Conservation (phyloP, 805 yeast genomes). For the Candida andamanensis region DNA sequence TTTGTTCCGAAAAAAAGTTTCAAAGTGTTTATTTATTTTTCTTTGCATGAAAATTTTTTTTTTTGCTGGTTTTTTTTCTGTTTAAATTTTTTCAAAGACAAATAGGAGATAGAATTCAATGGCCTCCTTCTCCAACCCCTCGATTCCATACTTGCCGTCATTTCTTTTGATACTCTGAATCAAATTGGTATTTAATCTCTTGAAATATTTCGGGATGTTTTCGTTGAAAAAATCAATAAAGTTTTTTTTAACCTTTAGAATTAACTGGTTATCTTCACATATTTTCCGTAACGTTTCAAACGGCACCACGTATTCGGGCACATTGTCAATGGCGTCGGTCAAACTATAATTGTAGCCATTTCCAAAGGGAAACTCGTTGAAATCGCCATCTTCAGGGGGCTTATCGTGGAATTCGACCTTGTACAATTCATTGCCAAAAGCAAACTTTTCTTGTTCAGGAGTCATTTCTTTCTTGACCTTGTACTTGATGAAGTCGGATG, state of each 20-base stretch:
- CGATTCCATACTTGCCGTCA: conserved; percentile 82
- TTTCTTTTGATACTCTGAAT: conserved; percentile 64
- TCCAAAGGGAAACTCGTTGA: conserved; percentile 67
- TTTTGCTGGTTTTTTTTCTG: neutral
- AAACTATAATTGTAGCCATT: conserved; percentile 76
- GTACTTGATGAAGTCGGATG: conserved; percentile 74
- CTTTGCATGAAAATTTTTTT: too few species aligned
- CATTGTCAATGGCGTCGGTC: conserved; percentile 92
- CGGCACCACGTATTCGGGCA: conserved; percentile 95
- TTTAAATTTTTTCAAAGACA: conserved; percentile 56
- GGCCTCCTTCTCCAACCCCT: conserved; percentile 85
- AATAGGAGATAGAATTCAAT: conserved; percentile 84
- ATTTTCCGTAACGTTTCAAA: conserved; percentile 79
- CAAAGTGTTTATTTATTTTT: too few species aligned
- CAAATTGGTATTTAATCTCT: conserved; percentile 53
- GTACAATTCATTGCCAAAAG: conserved; percentile 83
- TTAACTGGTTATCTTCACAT: conserved; percentile 79
- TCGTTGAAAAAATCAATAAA: conserved; percentile 79
- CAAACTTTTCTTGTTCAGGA: conserved; percentile 12
- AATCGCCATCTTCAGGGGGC: conserved; percentile 72
- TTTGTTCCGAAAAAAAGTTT: too few species aligned
- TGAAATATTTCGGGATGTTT: conserved; percentile 66
- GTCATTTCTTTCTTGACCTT: conserved; percentile 35
- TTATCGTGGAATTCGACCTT: conserved; percentile 73
- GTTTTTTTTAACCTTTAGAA: conserved; percentile 64